Evolutionary conservation across 2,329 filamentous ascomycete genomes (phyloP), one percentile per base, ranked within the genome.

Genomic region (Pseudogymnoascus sp.): DNA sequence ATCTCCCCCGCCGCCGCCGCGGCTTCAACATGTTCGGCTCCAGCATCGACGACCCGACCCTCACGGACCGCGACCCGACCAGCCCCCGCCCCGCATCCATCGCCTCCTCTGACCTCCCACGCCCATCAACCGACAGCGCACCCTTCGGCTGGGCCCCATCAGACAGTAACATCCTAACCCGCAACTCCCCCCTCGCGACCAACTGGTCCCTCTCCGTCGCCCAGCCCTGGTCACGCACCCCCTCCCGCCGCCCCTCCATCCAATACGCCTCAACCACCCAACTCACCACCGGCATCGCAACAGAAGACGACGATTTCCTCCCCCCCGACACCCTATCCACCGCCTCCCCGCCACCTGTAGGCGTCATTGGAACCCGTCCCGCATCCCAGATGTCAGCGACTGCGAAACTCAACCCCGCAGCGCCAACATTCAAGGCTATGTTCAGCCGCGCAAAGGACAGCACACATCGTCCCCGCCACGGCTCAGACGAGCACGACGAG

Each of bases 381-480:
- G 54, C 67, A 16, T 73, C 72, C 11, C 79, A 80, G 71, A 79
- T 87, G 73, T 75, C 86, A 74, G 78, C 87, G 73, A 75, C 86
- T 75, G 77, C 77, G 62, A 74, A 75, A 71, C 81, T 98, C 28
- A 98, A 99, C 71, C 95, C 95, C 6, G 85, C 90, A 6, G 95
- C 93, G 0, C 93, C 93, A 7, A 90, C 89, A 0, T 98, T 98
- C 74, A 93, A 89, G 76, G 87, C 83, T 8, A 83, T 87, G 39
- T 85, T 95, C 65, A 84, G 86, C 70, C 79, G 81, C 4, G 62
- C 74, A 31, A 79, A 78, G 67, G 69, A 57, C 10, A 57, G 14
- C 25, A 19, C 4, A 2, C 51, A 57, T 5, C 51, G 51, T 21
- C 7, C 14, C 4, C 51, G 51, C 28, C 51, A 57, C 10, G 10